Evolutionary conservation across 495 filamentous ascomycete genomes (phyloP).

Genomic region (Monascus purpureus): DNA sequence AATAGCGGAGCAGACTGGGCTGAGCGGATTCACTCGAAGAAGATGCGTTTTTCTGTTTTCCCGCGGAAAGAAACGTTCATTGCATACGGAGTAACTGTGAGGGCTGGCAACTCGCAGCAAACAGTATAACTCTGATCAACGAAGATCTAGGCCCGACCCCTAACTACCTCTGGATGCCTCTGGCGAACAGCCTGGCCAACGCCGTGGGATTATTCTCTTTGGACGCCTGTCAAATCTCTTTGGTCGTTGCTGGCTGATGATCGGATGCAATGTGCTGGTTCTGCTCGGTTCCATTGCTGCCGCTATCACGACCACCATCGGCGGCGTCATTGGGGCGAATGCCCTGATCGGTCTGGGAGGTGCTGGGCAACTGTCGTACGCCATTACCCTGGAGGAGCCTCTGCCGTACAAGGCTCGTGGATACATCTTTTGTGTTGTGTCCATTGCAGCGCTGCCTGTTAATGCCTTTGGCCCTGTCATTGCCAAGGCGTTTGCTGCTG

Average conservation of each 20-base stretch:
- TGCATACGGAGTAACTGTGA: no score
- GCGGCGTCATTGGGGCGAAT: conserved; percentile 26
- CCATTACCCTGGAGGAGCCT: conserved; percentile 22
- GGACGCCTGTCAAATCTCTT: conserved; percentile 41
- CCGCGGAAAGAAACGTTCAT: no score
- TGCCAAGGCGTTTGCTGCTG: conserved; percentile 21
- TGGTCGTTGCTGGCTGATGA: conserved; percentile 37
- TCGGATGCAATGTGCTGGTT: conserved; percentile 23
- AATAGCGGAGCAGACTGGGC: no score
- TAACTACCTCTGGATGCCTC: conserved; percentile 21
- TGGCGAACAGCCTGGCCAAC: conserved; percentile 14
- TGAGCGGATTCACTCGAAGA: no score
- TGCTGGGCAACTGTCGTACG: conserved; percentile 24
- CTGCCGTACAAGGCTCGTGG: conserved; percentile 32
- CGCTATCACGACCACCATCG: conserved; percentile 28
- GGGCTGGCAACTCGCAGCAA: conserved; percentile 2
- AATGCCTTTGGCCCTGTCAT: conserved; percentile 28
- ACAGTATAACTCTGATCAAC: conserved; percentile 10
- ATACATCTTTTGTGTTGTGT: conserved; percentile 21
- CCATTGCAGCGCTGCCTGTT: conserved; percentile 21
- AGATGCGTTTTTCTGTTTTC: no score
- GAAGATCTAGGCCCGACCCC: conserved; percentile 18
- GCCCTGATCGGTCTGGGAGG: conserved; percentile 19
- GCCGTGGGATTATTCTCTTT: conserved; percentile 20
- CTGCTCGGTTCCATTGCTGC: conserved; percentile 31